Conservation (phyloP, 2,329 filamentous ascomycete species). For the Arthrobotrys sphaeroides region DNA sequence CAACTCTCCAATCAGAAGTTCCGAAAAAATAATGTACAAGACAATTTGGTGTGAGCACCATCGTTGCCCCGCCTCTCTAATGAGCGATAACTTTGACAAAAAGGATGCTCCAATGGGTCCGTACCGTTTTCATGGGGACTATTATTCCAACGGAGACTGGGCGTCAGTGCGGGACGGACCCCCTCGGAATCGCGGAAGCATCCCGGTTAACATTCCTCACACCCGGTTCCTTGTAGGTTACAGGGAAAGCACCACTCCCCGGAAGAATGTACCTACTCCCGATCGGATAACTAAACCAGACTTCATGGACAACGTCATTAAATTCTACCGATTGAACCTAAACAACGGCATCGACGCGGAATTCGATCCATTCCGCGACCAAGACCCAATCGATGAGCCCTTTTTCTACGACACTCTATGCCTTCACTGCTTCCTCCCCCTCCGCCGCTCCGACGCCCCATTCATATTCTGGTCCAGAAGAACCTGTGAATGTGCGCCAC, state of each 20-base stretch:
- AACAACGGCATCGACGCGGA: neutral
- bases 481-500: slow-evolving; percentile 2
- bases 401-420: slow-evolving; percentile 28
- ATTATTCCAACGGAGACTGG: neutral
- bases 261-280: neutral
- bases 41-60: slow-evolving; percentile 42
- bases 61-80: slow-evolving; percentile 3
- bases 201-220: neutral
- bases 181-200: neutral
- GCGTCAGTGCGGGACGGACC: neutral
- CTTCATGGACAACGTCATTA: neutral
- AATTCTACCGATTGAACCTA: neutral
- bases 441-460: neutral
- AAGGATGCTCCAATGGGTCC: neutral
- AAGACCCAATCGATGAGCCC: neutral
- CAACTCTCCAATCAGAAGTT: neutral
- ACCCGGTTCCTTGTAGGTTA: neutral
- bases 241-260: neutral
- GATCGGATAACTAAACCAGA: neutral
- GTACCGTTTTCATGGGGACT: neutral
- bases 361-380: neutral
- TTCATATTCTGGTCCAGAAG: slow-evolving; percentile 2
- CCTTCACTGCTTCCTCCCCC: slow-evolving; percentile 17
- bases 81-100: neutral
- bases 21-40: neutral